A percentile compares a stretch with the other conserved stretches of the same genome.
These are phyloP conservation scores for Earliella scabrosa DNA, from an alignment of 1,284 basidiomycete genomes.

Conservation along the genomic window DNA sequence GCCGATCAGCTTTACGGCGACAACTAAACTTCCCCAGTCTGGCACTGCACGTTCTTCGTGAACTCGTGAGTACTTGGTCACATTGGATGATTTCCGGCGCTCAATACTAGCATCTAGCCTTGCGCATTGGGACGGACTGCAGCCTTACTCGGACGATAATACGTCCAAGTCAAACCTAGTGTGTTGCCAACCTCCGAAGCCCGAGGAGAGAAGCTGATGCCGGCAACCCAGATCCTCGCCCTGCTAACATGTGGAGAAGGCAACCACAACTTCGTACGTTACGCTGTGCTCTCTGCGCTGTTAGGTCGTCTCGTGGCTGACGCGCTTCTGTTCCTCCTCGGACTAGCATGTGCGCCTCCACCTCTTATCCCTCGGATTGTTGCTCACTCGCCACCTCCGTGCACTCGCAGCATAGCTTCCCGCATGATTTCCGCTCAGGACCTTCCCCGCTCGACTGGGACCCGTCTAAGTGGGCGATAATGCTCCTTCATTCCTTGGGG, in stretches of 20 bases:
- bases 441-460: slow-evolving; percentile 72
- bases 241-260: slow-evolving; percentile 78
- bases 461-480: slow-evolving; percentile 82
- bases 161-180: slow-evolving; percentile 77
- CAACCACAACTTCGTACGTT: slow-evolving; percentile 75
- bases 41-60: slow-evolving; percentile 82
- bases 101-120: slow-evolving; percentile 43
- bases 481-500: slow-evolving; percentile 57
- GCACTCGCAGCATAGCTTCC: slow-evolving; percentile 69
- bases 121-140: slow-evolving; percentile 80
- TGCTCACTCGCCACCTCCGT: background rate
- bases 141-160: slow-evolving; percentile 80
- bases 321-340: background rate
- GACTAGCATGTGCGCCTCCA: slow-evolving; percentile 36
- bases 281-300: background rate
- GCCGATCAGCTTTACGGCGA: background rate
- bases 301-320: background rate
- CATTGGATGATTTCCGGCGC: background rate
- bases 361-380: background rate
- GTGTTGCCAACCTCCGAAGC: slow-evolving; percentile 21
- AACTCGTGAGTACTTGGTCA: slow-evolving; percentile 61
- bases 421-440: slow-evolving; percentile 74
- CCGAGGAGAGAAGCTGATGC: background rate
- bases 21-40: slow-evolving; percentile 45
- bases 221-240: slow-evolving; percentile 61